Conservation (phyloP, 2,329 filamentous ascomycete genomes). For the Cryoendolithus antarcticus region DNA sequence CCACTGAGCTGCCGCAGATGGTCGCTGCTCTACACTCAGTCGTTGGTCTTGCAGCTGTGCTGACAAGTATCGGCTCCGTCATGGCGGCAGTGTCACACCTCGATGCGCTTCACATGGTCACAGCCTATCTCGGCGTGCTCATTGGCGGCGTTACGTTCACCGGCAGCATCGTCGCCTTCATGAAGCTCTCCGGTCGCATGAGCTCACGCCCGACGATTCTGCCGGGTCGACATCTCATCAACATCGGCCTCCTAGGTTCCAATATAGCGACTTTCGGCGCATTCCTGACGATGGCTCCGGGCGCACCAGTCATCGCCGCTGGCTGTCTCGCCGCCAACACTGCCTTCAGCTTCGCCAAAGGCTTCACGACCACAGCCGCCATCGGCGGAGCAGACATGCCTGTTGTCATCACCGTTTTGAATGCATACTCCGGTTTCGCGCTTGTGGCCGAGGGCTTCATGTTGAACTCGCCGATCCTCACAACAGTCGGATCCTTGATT, state of each 20-base stretch:
- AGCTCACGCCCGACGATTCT: constrained; percentile 62
- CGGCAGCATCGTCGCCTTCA: constrained; percentile 76
- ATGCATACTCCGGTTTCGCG: constrained; percentile 83
- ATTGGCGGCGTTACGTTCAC: constrained; percentile 81
- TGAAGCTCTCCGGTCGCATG: constrained; percentile 76
- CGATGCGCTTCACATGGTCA: constrained; percentile 70
- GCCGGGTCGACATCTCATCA: constrained; percentile 63
- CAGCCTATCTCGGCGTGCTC: constrained; percentile 72
- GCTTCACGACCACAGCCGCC: constrained; percentile 74
- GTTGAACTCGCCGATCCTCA: constrained; percentile 76
- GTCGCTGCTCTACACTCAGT: constrained; percentile 83
- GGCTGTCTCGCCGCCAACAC: constrained; percentile 66
- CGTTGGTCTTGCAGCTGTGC: constrained; percentile 74
- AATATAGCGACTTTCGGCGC: constrained; percentile 76
- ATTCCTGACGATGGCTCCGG: constrained; percentile 71
- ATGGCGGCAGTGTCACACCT: constrained; percentile 55
- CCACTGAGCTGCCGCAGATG: constrained; percentile 78
- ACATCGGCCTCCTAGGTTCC: constrained; percentile 58
- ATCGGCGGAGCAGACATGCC: constrained; percentile 94
- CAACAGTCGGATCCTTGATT: constrained; percentile 74
- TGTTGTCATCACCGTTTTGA: constrained; percentile 80
- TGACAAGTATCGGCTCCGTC: constrained; percentile 80
- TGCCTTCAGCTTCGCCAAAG: constrained; percentile 68
- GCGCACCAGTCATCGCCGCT: constrained; percentile 65
- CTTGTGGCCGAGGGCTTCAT: constrained; percentile 85